Evolutionary conservation across 768 basidiomycete genomes (phyloP).

Genomic region (Mycena galopus): DNA sequence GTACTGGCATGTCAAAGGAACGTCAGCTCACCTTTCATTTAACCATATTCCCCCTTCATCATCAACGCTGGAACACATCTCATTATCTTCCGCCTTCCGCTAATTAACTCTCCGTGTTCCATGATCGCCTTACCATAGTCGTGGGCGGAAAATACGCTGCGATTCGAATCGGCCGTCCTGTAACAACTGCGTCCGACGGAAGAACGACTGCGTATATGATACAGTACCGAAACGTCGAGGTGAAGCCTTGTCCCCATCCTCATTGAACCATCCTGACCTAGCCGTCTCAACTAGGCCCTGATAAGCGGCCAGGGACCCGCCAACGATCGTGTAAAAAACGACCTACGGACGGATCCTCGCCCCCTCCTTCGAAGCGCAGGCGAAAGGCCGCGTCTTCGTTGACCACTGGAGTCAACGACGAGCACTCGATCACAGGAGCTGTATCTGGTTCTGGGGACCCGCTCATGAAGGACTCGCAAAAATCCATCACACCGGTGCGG

Average conservation of each 20-base stretch:
- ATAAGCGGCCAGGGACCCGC: conserved; percentile 87
- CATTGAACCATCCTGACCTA: too few relatives aligned
- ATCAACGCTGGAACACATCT: conserved; percentile 41
- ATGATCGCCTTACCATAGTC: conserved; percentile 59
- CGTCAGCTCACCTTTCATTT: conserved; percentile 43
- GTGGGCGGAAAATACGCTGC: conserved; percentile 87
- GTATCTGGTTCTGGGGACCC: not conserved
- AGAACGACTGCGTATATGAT: conserved; percentile 85
- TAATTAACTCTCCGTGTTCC: conserved; percentile 32
- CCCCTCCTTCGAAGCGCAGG: conserved; percentile 69
- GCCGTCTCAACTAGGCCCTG: too few relatives aligned
- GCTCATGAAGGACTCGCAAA: conserved; percentile 16
- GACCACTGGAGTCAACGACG: conserved; percentile 56
- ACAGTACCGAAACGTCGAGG: conserved; percentile 82
- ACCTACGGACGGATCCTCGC: conserved; percentile 64
- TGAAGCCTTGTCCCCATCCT: too few relatives aligned
- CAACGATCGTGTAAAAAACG: conserved; percentile 90
- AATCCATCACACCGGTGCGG: not conserved
- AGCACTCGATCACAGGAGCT: conserved; percentile 47
- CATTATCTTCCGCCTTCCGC: conserved; percentile 48
- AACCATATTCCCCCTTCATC: conserved; percentile 36
- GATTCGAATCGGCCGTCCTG: conserved; percentile 86
- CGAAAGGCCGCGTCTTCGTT: conserved; percentile 53
- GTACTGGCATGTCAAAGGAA: conserved; percentile 49
- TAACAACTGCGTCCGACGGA: conserved; percentile 85